These are phyloP conservation scores for Botrytis byssoidea DNA, from an alignment of 2,329 filamentous ascomycete genomes.

Conservation along the genomic window DNA sequence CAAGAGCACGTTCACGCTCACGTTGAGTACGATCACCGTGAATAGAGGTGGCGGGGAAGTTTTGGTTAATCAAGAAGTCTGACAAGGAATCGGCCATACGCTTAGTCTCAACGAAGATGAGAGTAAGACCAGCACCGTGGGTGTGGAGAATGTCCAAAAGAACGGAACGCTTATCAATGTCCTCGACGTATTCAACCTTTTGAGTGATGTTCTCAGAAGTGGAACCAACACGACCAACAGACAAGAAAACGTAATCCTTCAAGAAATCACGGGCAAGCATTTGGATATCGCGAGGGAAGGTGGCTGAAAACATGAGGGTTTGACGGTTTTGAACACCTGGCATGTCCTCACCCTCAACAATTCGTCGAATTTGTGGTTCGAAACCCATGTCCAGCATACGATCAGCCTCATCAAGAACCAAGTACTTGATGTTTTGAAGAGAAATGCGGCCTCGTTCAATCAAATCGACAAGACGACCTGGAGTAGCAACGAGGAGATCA, in stretches of 20 bases:
- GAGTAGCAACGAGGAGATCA: slow-evolving; percentile 94
- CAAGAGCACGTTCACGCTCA: slow-evolving; percentile 94
- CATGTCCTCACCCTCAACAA: slow-evolving; percentile 99
- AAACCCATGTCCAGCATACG: slow-evolving; percentile 99
- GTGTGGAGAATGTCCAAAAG: slow-evolving; percentile 97
- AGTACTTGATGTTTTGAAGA: slow-evolving; percentile 97
- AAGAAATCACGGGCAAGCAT: slow-evolving; percentile 98
- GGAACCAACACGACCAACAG: slow-evolving; percentile 95
- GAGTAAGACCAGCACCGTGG: slow-evolving; percentile 80
- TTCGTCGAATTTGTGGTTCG: slow-evolving; percentile 98
- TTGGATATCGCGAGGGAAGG: slow-evolving; percentile 98
- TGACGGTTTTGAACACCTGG: slow-evolving; percentile 78
- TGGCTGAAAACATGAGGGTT: slow-evolving; percentile 99
- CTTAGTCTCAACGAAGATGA: slow-evolving; percentile 99
- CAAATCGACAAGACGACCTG: slow-evolving; percentile 94
- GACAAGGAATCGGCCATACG: slow-evolving; percentile 98
- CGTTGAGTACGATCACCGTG: slow-evolving; percentile 98
- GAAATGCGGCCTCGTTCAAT: slow-evolving; percentile 99
- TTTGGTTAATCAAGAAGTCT: slow-evolving; percentile 98
- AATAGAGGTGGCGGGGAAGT: slow-evolving; percentile 96
- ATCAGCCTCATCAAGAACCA: slow-evolving; percentile 98
- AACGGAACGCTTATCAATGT: slow-evolving; percentile 95
- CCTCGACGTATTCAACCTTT: slow-evolving; percentile 97
- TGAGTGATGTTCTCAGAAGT: slow-evolving; percentile 99
- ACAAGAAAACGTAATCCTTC: slow-evolving; percentile 99